Conservation (phyloP, 1,284 basidiomycete species). For the Naganishia cerealis region DNA sequence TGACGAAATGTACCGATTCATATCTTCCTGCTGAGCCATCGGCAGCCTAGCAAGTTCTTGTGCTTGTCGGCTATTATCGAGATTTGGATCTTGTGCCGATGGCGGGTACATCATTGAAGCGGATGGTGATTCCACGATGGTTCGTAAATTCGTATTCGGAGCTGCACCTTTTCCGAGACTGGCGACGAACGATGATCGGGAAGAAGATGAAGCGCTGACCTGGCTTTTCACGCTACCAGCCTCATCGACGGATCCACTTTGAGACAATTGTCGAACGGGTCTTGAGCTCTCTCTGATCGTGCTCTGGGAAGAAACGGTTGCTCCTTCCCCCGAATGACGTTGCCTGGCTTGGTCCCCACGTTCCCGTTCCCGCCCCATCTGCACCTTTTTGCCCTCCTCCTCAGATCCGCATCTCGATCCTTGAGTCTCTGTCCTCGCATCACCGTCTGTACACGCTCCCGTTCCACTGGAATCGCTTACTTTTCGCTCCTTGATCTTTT, state of each 20-base stretch:
- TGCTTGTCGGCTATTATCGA: background rate
- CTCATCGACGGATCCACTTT: background rate
- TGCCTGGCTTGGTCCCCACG: background rate
- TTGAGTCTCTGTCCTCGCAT: background rate
- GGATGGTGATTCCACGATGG: constrained; percentile 11
- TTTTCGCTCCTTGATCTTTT: constrained; percentile 45
- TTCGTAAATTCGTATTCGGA: constrained; percentile 8
- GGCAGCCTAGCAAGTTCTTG: background rate
- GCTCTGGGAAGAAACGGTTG: constrained; percentile 18
- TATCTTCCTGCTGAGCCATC: constrained; percentile 59
- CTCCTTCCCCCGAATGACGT: background rate
- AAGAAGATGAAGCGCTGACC: constrained; percentile 12
- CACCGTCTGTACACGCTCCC: constrained; percentile 21
- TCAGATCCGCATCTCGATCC: constrained; percentile 1
- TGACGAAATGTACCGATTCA: constrained; percentile 77
- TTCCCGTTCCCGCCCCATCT: background rate
- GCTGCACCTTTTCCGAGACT: constrained; percentile 21
- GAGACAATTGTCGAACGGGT: background rate
- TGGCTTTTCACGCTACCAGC: constrained; percentile 14
- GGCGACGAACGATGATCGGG: constrained; percentile 13
- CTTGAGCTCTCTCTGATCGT: constrained; percentile 7
- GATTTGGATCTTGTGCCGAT: background rate
- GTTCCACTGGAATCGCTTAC: constrained; percentile 36
- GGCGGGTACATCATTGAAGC: background rate
- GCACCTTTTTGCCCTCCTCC: background rate